Base-by-base conservation (phyloP, 352 stramenopile species). In the Phytophthora pisi region DNA sequence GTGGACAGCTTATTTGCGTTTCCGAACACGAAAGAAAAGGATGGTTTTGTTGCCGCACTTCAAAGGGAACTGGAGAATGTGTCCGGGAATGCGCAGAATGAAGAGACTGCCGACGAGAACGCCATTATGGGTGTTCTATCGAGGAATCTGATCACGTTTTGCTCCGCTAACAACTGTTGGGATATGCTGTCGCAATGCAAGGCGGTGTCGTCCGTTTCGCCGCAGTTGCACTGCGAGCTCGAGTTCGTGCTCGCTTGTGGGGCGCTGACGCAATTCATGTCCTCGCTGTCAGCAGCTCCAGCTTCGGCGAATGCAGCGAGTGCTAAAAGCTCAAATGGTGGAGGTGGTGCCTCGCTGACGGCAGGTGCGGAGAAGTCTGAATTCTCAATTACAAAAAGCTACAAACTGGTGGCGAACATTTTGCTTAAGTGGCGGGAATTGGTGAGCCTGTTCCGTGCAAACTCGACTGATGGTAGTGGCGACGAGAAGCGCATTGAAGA, bases 121-220 rank as follows among this genome's bases (percentile, higher is more conserved):
- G 57, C 24, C 24, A 45, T 15, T 45, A 34, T 23, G 13, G 61
- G 47, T 31, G 31, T 20, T 10, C 26, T 61, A 34, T 81, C 70
- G 50, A 76, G 62, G 31, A 86, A 86, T 57, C 43, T 93, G 16
- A 65, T 90, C 16, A 71, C 69, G 13, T 89, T 91, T 60, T 86
- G 79, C 52, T 66, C 80, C 43, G 64, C 73, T 5, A 75, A 91
- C 61, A 81, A 75, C 31, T 85, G 70, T 42, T 91, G 82, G 79
- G 76, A 88, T 34, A 64, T 78, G 5, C 65, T 93, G 1, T 66
- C 66, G 13, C 68, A 86, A 23, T 89, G 78, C 66, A 72, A 65
- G 15, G n/a, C 45, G 26, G 18, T 66, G 34, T 50, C 26, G 23
- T 52, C 60, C 16, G 16, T 51, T 16, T 75, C 66, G 11, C 68